Evolutionary conservation across 2,329 filamentous ascomycete genomes (phyloP).

Genomic region (Phialophora macrospora): DNA sequence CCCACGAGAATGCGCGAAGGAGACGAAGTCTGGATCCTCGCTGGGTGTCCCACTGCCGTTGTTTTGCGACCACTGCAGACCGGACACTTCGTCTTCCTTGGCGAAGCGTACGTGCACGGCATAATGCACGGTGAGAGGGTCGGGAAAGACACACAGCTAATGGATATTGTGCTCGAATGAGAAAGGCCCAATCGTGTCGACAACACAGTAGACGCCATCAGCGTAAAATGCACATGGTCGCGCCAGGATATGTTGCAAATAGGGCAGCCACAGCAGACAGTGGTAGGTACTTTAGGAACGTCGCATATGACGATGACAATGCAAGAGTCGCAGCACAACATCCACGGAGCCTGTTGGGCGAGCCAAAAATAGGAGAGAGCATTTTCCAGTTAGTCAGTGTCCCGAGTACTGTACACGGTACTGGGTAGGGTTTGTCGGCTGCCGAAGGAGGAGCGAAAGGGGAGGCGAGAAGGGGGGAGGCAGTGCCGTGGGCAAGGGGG

Average conservation of each 20-base stretch:
- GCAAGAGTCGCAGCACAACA: not conserved
- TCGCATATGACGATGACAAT: not conserved
- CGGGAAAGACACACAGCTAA: not conserved
- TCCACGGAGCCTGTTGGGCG: not conserved
- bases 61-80: not conserved
- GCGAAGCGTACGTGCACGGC: not conserved
- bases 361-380: conserved; percentile 12
- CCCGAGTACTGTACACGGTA: no score
- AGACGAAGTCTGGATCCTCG: not conserved
- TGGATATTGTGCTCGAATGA: conserved; percentile 1
- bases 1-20: not conserved
- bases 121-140: not conserved
- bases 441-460: not conserved
- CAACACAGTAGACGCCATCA: not conserved
- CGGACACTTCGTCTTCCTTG: not conserved
- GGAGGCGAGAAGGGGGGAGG: not conserved
- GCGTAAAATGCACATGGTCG: not conserved
- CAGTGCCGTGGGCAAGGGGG: not conserved
- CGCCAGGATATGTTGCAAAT: no score
- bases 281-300: no score
- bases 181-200: not conserved
- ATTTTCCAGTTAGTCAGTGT: not conserved
- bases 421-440: not conserved
- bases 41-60: not conserved
- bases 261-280: no score